Percentiles rank a stretch among this genome's conserved stretches.
Conservation (phyloP, 805 yeast species). For the Ogataea salicorniae region DNA sequence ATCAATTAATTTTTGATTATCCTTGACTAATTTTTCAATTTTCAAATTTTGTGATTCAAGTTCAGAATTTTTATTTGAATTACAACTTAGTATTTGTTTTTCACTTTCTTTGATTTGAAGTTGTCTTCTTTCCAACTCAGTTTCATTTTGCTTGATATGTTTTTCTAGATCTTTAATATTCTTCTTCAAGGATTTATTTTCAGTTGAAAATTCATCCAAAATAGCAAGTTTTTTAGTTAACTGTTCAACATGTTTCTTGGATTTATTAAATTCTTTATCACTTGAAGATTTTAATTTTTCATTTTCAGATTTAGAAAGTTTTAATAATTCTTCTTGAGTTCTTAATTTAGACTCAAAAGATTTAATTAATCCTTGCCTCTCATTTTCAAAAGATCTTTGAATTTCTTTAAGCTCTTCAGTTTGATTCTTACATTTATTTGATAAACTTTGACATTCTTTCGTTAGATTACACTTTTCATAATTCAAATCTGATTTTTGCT, state of each 20-base stretch:
- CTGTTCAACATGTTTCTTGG: background rate
- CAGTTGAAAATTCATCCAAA: background rate
- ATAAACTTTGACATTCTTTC: background rate
- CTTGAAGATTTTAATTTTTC: conserved; percentile 15
- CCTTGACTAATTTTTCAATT: too few species aligned
- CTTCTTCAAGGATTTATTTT: background rate
- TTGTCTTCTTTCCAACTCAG: conserved; percentile 1
- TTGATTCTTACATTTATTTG: background rate
- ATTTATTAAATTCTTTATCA: background rate
- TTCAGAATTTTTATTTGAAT: too few species aligned
- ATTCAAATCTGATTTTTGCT: background rate
- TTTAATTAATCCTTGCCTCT: conserved; percentile 16
- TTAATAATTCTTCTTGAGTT: conserved; percentile 31
- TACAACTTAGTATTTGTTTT: too few species aligned
- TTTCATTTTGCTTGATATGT: background rate
- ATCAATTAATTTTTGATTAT: too few species aligned
- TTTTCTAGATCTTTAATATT: conserved; percentile 1
- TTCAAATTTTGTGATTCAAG: too few species aligned
- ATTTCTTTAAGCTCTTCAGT: conserved; percentile 1
- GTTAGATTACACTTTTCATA: background rate
- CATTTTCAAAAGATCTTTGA: background rate
- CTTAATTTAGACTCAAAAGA: conserved; percentile 32
- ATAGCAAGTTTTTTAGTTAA: background rate
- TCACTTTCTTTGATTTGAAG: background rate
- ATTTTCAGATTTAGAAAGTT: conserved; percentile 26